Evolutionary conservation across 495 filamentous ascomycete genomes (phyloP).

Genomic region (Aspergillus incahuasiensis): DNA sequence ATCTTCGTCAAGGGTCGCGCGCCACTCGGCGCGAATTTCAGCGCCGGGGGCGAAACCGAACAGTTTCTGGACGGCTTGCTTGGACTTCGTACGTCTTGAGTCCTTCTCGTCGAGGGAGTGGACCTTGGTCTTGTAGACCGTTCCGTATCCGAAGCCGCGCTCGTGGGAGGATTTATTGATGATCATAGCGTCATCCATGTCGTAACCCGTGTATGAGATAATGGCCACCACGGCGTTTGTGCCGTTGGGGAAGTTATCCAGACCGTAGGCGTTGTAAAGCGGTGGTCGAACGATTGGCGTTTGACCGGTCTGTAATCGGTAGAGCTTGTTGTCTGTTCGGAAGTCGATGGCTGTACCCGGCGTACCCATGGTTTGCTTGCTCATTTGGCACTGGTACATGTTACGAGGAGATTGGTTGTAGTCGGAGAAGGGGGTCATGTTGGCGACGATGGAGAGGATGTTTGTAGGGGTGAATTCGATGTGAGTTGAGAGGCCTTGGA

Average conservation of each 20-base stretch:
- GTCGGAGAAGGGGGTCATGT: conserved; percentile 98
- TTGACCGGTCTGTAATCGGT: conserved; percentile 91
- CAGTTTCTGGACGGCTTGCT: conserved; percentile 59
- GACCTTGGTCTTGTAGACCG: conserved; percentile 95
- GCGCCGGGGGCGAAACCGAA: conserved; percentile 81
- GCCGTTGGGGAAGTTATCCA: conserved; percentile 99
- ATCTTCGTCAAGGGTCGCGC: conserved; percentile 72
- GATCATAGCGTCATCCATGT: conserved; percentile 99
- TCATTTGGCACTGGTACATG: conserved; percentile 99
- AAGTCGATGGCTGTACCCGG: conserved; percentile 81
- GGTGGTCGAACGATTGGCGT: conserved; percentile 90
- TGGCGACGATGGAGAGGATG: conserved; percentile 94
- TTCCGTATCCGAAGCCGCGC: conserved; percentile 93
- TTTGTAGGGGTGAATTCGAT: conserved; percentile 95
- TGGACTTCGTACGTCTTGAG: conserved; percentile 50
- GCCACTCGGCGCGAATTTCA: conserved; percentile 57
- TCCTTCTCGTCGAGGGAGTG: conserved; percentile 72
- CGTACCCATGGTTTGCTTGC: conserved; percentile 98
- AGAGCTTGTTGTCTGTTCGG: conserved; percentile 95
- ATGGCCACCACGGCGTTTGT: conserved; percentile 95
- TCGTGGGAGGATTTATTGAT: conserved; percentile 97
- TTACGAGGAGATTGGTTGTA: conserved; percentile 99
- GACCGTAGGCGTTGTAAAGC: conserved; percentile 89
- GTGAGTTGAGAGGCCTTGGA: conserved; percentile 83
- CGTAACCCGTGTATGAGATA: conserved; percentile 97